These are phyloP conservation scores for Gossypium davidsonii DNA, from an alignment of 441 rosid species.

Conservation along the genomic window DNA sequence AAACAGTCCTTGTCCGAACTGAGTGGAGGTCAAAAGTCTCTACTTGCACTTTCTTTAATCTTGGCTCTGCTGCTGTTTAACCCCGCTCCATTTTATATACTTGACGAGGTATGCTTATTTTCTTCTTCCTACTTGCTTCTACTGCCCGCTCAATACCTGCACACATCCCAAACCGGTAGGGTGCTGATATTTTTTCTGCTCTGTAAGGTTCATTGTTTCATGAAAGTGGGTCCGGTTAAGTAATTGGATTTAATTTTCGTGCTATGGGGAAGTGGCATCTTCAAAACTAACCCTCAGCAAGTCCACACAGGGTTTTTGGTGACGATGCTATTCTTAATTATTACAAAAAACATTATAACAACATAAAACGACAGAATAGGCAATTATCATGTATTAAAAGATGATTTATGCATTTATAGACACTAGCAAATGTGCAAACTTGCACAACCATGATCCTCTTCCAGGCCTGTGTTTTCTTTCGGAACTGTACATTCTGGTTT, in stretches of 20 bases:
- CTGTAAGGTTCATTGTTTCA: not conserved
- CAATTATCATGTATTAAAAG: not conserved
- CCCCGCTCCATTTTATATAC: constrained; percentile 96
- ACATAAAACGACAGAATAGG: not conserved
- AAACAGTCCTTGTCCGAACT: constrained; percentile 94
- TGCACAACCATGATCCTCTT: not conserved
- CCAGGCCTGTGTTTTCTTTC: not conserved
- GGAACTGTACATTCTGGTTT: not conserved
- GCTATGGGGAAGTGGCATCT: not conserved
- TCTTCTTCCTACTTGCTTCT: not conserved
- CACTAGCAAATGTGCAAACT: not conserved
- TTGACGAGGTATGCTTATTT: constrained; percentile 67
- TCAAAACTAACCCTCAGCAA: not conserved
- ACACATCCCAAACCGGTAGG: not conserved
- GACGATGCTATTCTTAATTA: not conserved
- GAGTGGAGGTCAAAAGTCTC: constrained; percentile 95
- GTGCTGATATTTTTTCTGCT: no score
- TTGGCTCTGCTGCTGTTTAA: constrained; percentile 94
- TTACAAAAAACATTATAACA: not conserved
- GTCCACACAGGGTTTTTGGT: not conserved
- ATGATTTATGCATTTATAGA: not conserved
- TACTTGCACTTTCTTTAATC: constrained; percentile 86
- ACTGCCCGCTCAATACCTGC: not conserved
- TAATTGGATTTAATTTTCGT: not conserved
- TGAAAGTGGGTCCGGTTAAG: not conserved